Percentiles rank a stretch among this genome's conserved stretches.
These are phyloP conservation scores for Lepidium didymum DNA, from an alignment of 345 rosid genomes.

Conservation along the genomic window DNA sequence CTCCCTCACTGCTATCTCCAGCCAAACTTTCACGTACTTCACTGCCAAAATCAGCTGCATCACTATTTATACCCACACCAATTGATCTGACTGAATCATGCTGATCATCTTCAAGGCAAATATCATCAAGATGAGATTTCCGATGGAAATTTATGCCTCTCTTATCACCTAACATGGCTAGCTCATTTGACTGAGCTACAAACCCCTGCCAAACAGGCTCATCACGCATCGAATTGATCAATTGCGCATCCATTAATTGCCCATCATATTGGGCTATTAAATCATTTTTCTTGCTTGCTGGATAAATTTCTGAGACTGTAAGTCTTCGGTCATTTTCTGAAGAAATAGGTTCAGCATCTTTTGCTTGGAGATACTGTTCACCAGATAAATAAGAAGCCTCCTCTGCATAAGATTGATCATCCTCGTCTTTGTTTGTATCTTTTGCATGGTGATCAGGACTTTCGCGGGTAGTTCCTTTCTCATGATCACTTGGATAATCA, in stretches of 20 bases:
- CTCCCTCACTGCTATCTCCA: conserved; percentile 94
- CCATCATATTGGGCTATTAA: conserved; percentile 74
- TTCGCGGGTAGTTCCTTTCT: conserved; percentile 73
- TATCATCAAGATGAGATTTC: conserved; percentile 56
- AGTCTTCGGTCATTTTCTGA: conserved; percentile 74
- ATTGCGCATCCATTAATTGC: conserved; percentile 79
- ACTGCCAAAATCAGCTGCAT: conserved; percentile 92
- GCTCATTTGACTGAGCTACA: conserved; percentile 80
- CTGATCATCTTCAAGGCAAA: conserved; percentile 77
- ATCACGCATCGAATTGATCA: conserved; percentile 61
- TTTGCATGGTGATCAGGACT: conserved; percentile 83
- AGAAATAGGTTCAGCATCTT: conserved; percentile 55
- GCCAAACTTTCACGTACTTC: conserved; percentile 83
- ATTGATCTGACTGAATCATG: conserved; percentile 93
- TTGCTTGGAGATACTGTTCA: conserved; percentile 62
- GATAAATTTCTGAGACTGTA: conserved; percentile 58
- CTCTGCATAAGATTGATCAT: conserved; percentile 87
- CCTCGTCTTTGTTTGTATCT: conserved; percentile 73
- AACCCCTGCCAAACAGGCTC: conserved; percentile 99
- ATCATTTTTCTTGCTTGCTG: conserved; percentile 51
- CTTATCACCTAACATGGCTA: conserved; percentile 55
- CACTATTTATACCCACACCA: conserved; percentile 92
- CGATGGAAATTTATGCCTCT: conserved; percentile 41
- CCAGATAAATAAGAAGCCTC: conserved; percentile 96
- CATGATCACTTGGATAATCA: conserved; percentile 98